A percentile compares a stretch with the other conserved stretches of the same genome.
Conservation (phyloP, 257 asterid genomes). For the Cinchona pubescens region DNA sequence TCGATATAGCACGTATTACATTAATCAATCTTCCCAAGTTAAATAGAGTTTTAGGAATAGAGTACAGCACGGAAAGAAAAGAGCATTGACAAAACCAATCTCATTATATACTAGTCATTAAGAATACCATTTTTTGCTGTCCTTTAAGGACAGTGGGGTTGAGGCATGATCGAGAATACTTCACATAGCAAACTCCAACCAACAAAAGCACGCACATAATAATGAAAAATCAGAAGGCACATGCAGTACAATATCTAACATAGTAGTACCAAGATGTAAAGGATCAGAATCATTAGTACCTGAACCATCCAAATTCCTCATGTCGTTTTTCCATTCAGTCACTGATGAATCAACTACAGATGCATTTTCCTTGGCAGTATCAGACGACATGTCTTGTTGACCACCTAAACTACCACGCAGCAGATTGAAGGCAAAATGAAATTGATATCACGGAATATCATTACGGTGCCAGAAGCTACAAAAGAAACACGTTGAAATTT, state of each 20-base stretch:
- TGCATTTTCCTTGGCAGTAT: slow-evolving; percentile 45
- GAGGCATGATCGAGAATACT: neutral
- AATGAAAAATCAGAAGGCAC: slow-evolving; percentile 6
- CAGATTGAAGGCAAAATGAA: neutral
- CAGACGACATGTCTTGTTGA: slow-evolving; percentile 52
- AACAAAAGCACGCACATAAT: slow-evolving; percentile 3
- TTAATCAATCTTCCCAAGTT: neutral
- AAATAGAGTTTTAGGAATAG: neutral
- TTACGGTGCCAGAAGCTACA: neutral
- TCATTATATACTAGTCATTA: neutral
- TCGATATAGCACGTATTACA: neutral
- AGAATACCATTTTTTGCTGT: neutral
- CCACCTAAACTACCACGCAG: slow-evolving; percentile 15
- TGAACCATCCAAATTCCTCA: slow-evolving; percentile 41
- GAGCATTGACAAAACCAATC: neutral
- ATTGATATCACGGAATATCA: neutral
- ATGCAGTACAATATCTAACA: neutral
- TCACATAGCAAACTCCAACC: neutral
- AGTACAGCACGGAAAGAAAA: neutral
- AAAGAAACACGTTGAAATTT: neutral
- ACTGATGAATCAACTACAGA: slow-evolving; percentile 47
- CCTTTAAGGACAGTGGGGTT: neutral
- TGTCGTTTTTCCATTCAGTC: slow-evolving; percentile 44
- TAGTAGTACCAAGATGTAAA: slow-evolving; percentile 9
- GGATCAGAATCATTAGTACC: slow-evolving; percentile 38